These are phyloP conservation scores for Schizophyllum amplum DNA, from an alignment of 1,284 basidiomycete species.

Conservation along the genomic window DNA sequence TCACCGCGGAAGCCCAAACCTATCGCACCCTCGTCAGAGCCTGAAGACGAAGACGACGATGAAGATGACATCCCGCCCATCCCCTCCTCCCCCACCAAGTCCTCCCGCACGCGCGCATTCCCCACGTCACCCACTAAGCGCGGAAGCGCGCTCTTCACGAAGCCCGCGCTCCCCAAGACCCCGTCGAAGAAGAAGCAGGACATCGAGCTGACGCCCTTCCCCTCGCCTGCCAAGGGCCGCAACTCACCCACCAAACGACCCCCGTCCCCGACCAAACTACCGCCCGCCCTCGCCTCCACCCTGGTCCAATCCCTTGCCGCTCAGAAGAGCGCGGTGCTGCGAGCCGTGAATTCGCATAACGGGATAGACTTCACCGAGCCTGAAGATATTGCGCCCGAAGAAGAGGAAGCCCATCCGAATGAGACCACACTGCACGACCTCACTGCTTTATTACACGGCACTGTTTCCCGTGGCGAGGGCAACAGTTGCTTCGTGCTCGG, in stretches of 20 bases:
- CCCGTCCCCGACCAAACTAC: neutral
- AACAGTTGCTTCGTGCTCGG: conserved; percentile 86
- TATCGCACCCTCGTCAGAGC: neutral
- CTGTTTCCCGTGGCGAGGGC: conserved; percentile 74
- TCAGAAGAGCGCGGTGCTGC: conserved; percentile 54
- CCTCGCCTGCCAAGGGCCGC: neutral
- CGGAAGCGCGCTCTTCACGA: neutral
- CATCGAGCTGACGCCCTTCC: neutral
- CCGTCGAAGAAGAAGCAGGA: conserved; percentile 1
- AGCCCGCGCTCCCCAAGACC: neutral
- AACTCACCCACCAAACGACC: neutral
- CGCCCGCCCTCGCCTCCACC: neutral
- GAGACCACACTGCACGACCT: conserved; percentile 45
- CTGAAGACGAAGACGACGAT: neutral
- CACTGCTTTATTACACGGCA: conserved; percentile 58
- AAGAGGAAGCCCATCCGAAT: conserved; percentile 36
- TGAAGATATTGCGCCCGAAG: conserved; percentile 16
- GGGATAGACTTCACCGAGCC: neutral
- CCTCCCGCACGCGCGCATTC: neutral
- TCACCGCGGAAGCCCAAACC: neutral
- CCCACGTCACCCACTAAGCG: neutral
- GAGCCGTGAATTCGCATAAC: conserved; percentile 27
- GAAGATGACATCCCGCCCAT: neutral
- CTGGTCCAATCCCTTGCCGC: conserved; percentile 12
- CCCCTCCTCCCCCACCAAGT: neutral